Evolutionary conservation across 2,329 filamentous ascomycete genomes (phyloP), one percentile per base, ranked within the genome.

Genomic region (Microdochium bolleyi): DNA sequence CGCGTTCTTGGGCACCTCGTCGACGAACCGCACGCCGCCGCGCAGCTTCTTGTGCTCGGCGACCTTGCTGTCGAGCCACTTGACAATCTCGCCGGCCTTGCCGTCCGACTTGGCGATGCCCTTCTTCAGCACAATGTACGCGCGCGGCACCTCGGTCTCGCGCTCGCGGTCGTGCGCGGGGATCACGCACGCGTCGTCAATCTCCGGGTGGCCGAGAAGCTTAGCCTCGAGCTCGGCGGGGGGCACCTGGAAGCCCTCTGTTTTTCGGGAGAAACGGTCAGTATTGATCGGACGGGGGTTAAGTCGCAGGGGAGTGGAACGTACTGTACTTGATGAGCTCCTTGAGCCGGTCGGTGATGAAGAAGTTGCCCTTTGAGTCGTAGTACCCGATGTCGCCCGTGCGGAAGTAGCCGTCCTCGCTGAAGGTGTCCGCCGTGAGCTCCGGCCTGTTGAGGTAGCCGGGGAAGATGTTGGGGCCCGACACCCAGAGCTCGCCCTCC

Each of bases 381-480:
- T 88, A 82, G 58, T 88, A 84, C 3, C 89, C 88, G 24, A 96
- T 84, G 62, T 96, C 92, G 2, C 92, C 92, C 0, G 92, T 96
- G 69, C 86, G 92, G 77, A 95, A 96, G 74, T 84, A 96, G 1
- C 89, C 89, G 58, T 95, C 89, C 0, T 73, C 59, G 2, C 87
- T 88, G 56, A 94, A 83, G 0, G 87, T 84, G 48, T 89, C 84
- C 2, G 73, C 74, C 2, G 89, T 90, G 2, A 85, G 82, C 56
- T 86, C 80, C 0, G 83, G 79, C 53, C 88, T 87, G 62, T 90
- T 89, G 60, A 86, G 77, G 64, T 92, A 95, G 1, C 88, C 90
- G 59, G 80, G 76, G 71, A 92, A 92, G 19, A 92, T 74, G 56
- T 94, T 94, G 0, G 89, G 89, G 0, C 90, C 90, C 53, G 84